A percentile compares a stretch with the other conserved stretches of the same genome.
phyloP scores from a whole-genome alignment of 768 basidiomycete species.

The Serendipita sp. region DNA sequence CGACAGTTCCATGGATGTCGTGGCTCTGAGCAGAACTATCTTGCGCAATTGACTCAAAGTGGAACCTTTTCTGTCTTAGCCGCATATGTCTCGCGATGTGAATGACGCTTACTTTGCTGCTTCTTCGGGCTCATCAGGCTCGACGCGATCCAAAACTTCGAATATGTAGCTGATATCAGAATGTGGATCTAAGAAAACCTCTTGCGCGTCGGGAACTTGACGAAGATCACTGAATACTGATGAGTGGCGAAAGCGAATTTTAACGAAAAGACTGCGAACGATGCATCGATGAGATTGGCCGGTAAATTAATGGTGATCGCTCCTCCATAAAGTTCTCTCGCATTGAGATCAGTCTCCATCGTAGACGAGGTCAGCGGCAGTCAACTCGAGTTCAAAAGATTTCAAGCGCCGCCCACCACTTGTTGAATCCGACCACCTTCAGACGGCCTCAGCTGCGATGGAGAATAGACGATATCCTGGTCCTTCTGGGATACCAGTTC shows the following conservation, averaged over 20 bases:
- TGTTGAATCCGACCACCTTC: not conserved
- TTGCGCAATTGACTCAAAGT: conserved; percentile 79
- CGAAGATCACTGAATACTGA: conserved; percentile 37
- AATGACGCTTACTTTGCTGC: conserved; percentile 46
- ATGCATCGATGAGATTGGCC: conserved; percentile 54
- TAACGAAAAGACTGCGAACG: conserved; percentile 36
- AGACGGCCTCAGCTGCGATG: not conserved
- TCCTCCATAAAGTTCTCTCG: conserved; percentile 65
- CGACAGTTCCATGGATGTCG: conserved; percentile 28
- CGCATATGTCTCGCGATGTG: not conserved
- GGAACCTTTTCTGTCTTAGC: conserved; percentile 49
- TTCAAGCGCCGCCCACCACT: not conserved
- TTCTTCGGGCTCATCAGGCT: conserved; percentile 34
- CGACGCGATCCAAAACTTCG: conserved; percentile 68
- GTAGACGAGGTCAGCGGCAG: not conserved
- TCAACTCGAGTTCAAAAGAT: not conserved
- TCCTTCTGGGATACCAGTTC: conserved; percentile 1
- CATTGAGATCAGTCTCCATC: not conserved
- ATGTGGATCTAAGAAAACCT: conserved; percentile 66
- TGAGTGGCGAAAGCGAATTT: not conserved
- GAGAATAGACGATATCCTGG: not conserved
- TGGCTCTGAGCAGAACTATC: conserved; percentile 62
- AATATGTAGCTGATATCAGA: conserved; percentile 63
- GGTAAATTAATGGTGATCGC: conserved; percentile 56
- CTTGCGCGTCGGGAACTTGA: conserved; percentile 88